Base-by-base conservation (phyloP, 2,329 filamentous ascomycete genomes). In the Stagonosporopsis tanaceti region DNA sequence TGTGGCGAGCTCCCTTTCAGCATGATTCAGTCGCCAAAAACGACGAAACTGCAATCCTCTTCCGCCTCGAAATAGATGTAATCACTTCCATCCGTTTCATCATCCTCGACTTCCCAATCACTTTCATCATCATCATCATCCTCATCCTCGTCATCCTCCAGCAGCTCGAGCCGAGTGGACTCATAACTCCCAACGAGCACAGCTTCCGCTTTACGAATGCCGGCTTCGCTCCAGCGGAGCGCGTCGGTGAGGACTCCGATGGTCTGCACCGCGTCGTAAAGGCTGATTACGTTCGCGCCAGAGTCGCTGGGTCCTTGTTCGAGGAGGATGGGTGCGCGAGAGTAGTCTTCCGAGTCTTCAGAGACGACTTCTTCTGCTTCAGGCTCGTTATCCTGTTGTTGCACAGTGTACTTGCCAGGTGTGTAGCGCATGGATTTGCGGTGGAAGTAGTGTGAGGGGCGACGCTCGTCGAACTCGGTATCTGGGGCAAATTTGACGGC, bases 391-490 rank as follows among this genome's bases (percentile, higher is more conserved):
- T 56, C 32, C 15, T 50, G 24, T 17, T 54, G 28, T 6, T 46
- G 28, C 11, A 59, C 11, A 1, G 63, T 62, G 44, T 71, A 69
- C 24, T 67, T 69, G 11, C 70, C 70, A 15, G 69, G 64, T 28
- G 72, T 65, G 34, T 73, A 73, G n/a, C 71, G 67, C 12, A 63
- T 67, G 4, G 67, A 71, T 40, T 59, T 62, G 39, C 62, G 60
- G 47, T 65, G 63, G 22, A 69, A 73, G 52, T 72, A 72, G 12
- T 57, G 57, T 46, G 62, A 52, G 2, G 66, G 62, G 20, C 71
- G 62, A 14, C 70, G 63, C 1, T 57, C 58, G 15, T 59, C 50
- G 24, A 71, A 71, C 17, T 57, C 54, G 2, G 70, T 73, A 25
- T 64, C 63, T 14, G 63, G 47, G 1, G 58, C 44, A 41, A 73